These are phyloP conservation scores for Trichoderma gracile DNA, from an alignment of 2,329 filamentous ascomycete species.

Conservation along the genomic window DNA sequence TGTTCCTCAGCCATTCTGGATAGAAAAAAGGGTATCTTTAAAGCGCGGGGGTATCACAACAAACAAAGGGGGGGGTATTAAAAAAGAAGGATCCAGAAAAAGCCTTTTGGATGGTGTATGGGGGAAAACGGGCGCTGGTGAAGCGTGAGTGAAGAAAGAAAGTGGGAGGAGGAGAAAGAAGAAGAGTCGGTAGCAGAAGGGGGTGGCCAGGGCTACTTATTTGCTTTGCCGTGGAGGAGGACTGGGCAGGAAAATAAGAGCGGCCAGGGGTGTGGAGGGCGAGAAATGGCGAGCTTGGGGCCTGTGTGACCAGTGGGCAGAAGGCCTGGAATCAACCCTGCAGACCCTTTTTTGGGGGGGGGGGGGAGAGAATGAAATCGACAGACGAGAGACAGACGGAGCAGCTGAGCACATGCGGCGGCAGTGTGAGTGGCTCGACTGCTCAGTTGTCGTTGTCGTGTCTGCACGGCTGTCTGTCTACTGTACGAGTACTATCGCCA, in stretches of 20 bases:
- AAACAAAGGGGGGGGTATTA: slow-evolving; percentile 44
- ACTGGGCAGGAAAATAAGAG: slow-evolving; percentile 11
- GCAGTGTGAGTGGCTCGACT: background rate
- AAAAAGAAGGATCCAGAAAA: slow-evolving; percentile 42
- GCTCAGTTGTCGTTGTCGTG: background rate
- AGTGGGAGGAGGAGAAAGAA: slow-evolving; percentile 32
- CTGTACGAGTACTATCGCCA: no score
- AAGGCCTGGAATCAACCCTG: slow-evolving; percentile 21
- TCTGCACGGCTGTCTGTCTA: no score
- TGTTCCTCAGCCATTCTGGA: slow-evolving; percentile 71
- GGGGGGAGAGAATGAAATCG: background rate
- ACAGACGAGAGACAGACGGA: background rate
- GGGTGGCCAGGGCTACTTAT: slow-evolving; percentile 48
- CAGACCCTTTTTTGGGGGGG: slow-evolving; percentile 1
- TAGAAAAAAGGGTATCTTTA: slow-evolving; percentile 45
- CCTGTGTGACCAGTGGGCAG: slow-evolving; percentile 18
- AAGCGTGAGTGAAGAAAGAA: slow-evolving; percentile 39
- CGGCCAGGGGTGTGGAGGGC: slow-evolving; percentile 24
- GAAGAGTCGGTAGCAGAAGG: slow-evolving; percentile 33
- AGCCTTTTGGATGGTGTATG: slow-evolving; percentile 36
- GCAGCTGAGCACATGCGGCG: no score
- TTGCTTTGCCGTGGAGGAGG: slow-evolving; percentile 31
- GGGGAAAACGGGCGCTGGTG: slow-evolving; percentile 35
- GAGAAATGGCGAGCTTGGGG: background rate
- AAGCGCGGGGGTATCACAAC: slow-evolving; percentile 54